Conservation (phyloP, 805 yeast species). For the Wickerhamomyces canadensis region DNA sequence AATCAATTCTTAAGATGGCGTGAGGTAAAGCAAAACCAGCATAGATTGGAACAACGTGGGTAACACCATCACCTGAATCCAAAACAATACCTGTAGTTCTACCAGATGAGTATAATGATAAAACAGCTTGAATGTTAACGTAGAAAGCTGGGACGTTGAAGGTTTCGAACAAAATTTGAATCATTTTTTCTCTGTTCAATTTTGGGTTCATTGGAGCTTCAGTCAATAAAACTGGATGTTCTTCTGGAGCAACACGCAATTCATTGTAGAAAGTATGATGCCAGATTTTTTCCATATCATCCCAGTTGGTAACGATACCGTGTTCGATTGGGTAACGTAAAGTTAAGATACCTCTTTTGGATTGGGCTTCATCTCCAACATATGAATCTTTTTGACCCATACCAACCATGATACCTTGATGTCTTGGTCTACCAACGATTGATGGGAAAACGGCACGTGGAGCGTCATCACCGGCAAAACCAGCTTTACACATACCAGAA, state of each 20-base stretch:
- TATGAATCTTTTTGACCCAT: conserved; percentile 99
- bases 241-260: conserved; percentile 99
- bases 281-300: conserved; percentile 99
- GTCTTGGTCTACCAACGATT: conserved; percentile 99
- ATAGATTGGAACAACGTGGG: conserved; percentile 99
- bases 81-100: conserved; percentile 99
- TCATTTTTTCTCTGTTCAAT: conserved; percentile 99
- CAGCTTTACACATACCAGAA: conserved; percentile 99
- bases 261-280: conserved; percentile 99
- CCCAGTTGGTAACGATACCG: conserved; percentile 99
- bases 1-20: conserved; percentile 97
- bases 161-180: conserved; percentile 98
- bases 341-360: conserved; percentile 99
- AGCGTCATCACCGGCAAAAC: conserved; percentile 99
- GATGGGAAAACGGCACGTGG: conserved; percentile 99
- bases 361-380: conserved; percentile 99
- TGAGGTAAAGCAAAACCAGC: conserved; percentile 99
- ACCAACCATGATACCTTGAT: conserved; percentile 99
- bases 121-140: conserved; percentile 97
- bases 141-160: conserved; percentile 99
- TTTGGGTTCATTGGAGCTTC: conserved; percentile 99
- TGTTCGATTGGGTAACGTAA: conserved; percentile 99
- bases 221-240: conserved; percentile 97
- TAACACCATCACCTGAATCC: conserved; percentile 99
- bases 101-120: conserved; percentile 97